phyloP scores from a whole-genome alignment of 2,329 filamentous ascomycete genomes.

The Paraphaeosphaeria minitans region DNA sequence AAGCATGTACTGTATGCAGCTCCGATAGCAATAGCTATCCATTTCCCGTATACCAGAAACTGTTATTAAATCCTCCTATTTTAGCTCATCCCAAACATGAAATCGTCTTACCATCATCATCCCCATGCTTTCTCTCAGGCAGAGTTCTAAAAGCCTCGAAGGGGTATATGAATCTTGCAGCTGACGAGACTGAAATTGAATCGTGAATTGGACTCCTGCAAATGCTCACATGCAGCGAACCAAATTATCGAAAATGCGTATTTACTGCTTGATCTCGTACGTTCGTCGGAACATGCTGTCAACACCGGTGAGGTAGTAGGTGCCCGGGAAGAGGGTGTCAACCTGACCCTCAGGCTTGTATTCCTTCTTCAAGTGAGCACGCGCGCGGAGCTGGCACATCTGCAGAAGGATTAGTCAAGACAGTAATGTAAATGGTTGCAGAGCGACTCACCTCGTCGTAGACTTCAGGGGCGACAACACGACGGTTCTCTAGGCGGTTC shows the following conservation, averaged over 20 bases:
- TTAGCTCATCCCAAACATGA: not conserved
- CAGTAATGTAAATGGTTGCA: conserved; percentile 11
- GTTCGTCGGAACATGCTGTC: conserved; percentile 58
- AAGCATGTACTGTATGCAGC: conserved; percentile 8
- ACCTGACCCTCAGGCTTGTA: conserved; percentile 53
- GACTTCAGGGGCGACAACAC: conserved; percentile 53
- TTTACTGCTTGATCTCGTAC: conserved; percentile 57
- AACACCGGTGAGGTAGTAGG: conserved; percentile 57
- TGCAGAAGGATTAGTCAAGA: conserved; percentile 37
- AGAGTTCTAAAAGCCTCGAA: conserved; percentile 12
- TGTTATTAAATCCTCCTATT: conserved; percentile 4
- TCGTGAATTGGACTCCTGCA: conserved; percentile 39
- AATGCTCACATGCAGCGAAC: conserved; percentile 43
- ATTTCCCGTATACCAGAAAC: conserved; percentile 1
- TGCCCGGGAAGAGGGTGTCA: conserved; percentile 53
- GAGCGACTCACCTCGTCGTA: conserved; percentile 52
- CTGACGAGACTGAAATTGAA: conserved; percentile 34
- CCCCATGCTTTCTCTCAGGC: not conserved
- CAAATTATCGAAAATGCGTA: conserved; percentile 23
- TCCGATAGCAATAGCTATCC: not conserved
- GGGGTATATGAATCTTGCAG: conserved; percentile 17
- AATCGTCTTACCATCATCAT: conserved; percentile 6
- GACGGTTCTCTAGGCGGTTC: conserved; percentile 51
- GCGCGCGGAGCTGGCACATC: conserved; percentile 59
- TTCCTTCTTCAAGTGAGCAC: conserved; percentile 57